Evolutionary conservation across 768 basidiomycete species (phyloP).

Genomic region (Cystobasidium ongulense): DNA sequence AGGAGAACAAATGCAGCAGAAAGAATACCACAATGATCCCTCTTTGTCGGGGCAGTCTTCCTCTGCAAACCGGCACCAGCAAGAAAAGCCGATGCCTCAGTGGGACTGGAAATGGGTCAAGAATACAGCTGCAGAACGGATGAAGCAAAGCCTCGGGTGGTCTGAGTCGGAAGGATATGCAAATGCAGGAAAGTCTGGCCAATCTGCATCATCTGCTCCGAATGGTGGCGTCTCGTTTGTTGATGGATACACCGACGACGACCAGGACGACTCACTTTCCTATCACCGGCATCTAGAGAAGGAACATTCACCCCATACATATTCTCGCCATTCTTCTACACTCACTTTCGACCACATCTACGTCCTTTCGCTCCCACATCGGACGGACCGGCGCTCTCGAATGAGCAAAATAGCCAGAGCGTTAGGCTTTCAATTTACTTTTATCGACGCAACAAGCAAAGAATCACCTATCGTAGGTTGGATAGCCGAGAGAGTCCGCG

Average conservation of each 20-base stretch:
- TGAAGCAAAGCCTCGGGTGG: conserved; percentile 22
- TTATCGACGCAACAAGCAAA: conserved; percentile 41
- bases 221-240: too few species aligned
- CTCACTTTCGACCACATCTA: conserved; percentile 42
- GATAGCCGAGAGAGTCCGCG: conserved; percentile 41
- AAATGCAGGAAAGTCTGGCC: neutral
- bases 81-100: neutral
- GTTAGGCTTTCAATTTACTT: conserved; percentile 39
- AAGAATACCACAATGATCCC: neutral
- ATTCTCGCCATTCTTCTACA: conserved; percentile 36
- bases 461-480: conserved; percentile 38
- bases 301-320: conserved; percentile 36
- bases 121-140: neutral
- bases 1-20: neutral
- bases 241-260: neutral
- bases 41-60: neutral
- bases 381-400: conserved; percentile 39
- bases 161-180: neutral
- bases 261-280: neutral
- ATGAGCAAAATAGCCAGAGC: conserved; percentile 41
- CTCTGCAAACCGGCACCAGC: neutral
- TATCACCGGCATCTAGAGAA: conserved; percentile 29
- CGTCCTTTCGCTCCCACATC: conserved; percentile 39
- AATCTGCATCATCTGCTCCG: neutral
- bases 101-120: conserved; percentile 22